A percentile compares a stretch with the other conserved stretches of the same genome.
Evolutionary conservation across 768 basidiomycete species (phyloP).

Genomic region (Amanita molliuscula): DNA sequence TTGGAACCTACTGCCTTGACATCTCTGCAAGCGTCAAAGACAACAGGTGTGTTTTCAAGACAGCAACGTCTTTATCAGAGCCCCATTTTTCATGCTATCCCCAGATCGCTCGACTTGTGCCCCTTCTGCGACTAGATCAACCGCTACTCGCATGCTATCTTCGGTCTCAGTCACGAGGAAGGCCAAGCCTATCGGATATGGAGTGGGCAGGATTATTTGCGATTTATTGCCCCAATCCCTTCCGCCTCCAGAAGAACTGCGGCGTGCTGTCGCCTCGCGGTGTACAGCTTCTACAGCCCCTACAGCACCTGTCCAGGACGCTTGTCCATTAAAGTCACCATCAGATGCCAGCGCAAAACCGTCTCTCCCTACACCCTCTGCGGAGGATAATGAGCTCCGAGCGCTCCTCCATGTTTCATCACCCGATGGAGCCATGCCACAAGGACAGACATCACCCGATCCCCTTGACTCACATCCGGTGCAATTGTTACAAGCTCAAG

Average conservation of each 20-base stretch:
- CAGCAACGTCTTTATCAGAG: neutral
- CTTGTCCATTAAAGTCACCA: neutral
- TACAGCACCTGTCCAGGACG: neutral
- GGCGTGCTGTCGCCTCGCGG: neutral
- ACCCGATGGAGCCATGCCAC: neutral
- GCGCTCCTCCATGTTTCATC: neutral
- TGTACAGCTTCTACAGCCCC: neutral
- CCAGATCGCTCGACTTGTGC: neutral
- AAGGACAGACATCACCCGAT: neutral
- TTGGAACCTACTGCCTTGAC: neutral
- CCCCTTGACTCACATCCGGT: neutral
- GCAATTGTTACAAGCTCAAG: slow-evolving; percentile 3
- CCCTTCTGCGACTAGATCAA: neutral
- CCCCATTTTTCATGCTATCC: neutral
- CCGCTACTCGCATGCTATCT: neutral
- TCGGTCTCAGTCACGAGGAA: slow-evolving; percentile 3
- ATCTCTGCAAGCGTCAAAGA: neutral
- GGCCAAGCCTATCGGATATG: neutral
- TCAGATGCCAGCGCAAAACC: neutral
- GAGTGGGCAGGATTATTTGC: slow-evolving; percentile 31
- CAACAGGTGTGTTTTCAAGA: slow-evolving; percentile 2
- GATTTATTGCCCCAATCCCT: slow-evolving; percentile 36
- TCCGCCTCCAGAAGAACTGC: slow-evolving; percentile 2
- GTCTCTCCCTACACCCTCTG: slow-evolving; percentile 4
- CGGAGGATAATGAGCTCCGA: slow-evolving; percentile 1